phyloP scores from a whole-genome alignment of 192 early-diverging fungal genomes.

The Backusella circina region DNA sequence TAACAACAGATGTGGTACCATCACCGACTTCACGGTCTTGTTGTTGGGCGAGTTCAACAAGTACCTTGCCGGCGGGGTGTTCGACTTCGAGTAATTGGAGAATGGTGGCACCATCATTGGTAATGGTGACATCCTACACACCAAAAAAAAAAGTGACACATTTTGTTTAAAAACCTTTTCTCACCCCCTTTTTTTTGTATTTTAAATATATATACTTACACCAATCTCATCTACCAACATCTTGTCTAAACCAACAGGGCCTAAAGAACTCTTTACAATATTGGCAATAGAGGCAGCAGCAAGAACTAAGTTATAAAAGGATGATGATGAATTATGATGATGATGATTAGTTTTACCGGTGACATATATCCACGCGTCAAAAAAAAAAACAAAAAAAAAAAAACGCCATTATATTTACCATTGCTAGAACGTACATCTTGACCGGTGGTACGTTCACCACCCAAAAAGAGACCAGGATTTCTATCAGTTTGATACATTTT shows the following conservation, averaged over 20 bases:
- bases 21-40: constrained; percentile 99
- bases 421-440: constrained; percentile 91
- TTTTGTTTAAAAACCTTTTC: neutral
- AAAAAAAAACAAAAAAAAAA: too few relatives aligned
- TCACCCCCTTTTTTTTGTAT: neutral
- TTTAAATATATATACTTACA: constrained; percentile 44
- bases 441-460: constrained; percentile 87
- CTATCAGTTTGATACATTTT: too few relatives aligned
- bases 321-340: neutral
- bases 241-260: constrained; percentile 99
- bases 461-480: too few relatives aligned
- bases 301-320: constrained; percentile 67
- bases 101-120: constrained; percentile 99
- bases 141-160: neutral
- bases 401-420: constrained; percentile 80
- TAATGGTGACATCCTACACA: constrained; percentile 93
- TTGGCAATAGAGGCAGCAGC: constrained; percentile 95
- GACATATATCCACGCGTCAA: neutral
- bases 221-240: constrained; percentile 99
- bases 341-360: neutral
- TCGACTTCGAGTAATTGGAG: constrained; percentile 95
- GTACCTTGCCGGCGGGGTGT: constrained; percentile 94
- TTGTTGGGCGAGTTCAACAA: constrained; percentile 98
- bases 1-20: constrained; percentile 98
- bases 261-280: constrained; percentile 97